Evolutionary conservation across 1,284 basidiomycete genomes (phyloP), one percentile per base, ranked within the genome.

Genomic region (Chalciporus sp.): DNA sequence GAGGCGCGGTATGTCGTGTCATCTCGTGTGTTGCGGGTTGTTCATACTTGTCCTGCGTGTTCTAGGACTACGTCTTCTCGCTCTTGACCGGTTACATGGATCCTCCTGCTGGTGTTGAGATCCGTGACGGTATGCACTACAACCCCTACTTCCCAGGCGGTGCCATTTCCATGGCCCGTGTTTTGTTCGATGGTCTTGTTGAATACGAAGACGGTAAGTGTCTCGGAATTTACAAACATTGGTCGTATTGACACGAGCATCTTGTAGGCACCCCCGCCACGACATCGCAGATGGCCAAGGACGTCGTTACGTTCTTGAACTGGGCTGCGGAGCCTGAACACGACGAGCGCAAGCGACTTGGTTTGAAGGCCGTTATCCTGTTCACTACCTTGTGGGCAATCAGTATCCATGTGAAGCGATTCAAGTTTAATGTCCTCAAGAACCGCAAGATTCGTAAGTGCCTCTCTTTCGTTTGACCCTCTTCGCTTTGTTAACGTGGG

Each of bases 261-360:
- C 19, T 47, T 51, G 20, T 54, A 92, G 94, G 92, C 52, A 99
- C 97, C 6, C 94, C 96, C 10, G 93, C 96, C 11, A 99, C 96
- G 47, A 91, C 95, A 10, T 92, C 93, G n/a, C 97, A 99, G 75
- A 96, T 99, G 95, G 95, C 97, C 63, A 99, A 99, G 84, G 97
- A 99, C 68, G 95, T 99, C 48, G 85, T 86, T 40, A 94, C 91
- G 3, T 99, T 99, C 89, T 77, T 99, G 56, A 85, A 84, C 76
- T 97, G 94, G 94, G 91, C 92, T 42, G 85, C 96, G 55, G 97
- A 99, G 75, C 97, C 97, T 27, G 97, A 99, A 75, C 93, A 96
- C 72, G 97, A 99, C 72, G 88, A 95, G 72, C 85, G 97, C 70
- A 99, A 99, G 84, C 94, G 94, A 82, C 88, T 89, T 70, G 95